These are phyloP conservation scores for Excoecaria agallocha DNA, from an alignment of 345 rosid genomes.

Conservation along the genomic window DNA sequence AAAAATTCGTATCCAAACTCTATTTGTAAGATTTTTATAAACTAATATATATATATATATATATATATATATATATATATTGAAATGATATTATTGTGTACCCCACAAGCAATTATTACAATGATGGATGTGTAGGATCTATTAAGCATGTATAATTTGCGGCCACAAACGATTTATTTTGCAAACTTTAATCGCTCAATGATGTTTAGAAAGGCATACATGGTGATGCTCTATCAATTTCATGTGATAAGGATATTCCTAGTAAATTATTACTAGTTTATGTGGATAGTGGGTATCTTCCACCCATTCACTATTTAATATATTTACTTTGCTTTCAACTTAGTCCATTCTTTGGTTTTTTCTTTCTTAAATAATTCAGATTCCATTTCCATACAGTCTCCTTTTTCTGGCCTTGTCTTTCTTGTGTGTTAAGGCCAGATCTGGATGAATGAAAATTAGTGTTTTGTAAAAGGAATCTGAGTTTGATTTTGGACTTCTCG, in stretches of 20 bases:
- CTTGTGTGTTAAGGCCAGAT: background rate
- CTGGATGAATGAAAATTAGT: background rate
- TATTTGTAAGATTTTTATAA: too few species aligned
- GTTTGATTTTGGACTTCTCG: too few species aligned
- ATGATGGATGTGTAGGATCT: background rate
- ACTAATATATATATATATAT: background rate
- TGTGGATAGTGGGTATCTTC: slow-evolving; percentile 20
- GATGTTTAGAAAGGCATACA: slow-evolving; percentile 7
- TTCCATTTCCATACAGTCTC: background rate
- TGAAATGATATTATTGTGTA: too few species aligned
- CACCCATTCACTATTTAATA: background rate
- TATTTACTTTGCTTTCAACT: background rate
- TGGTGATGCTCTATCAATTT: slow-evolving; percentile 2
- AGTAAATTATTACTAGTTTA: background rate
- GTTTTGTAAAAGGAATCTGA: background rate
- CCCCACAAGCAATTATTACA: slow-evolving; percentile 23
- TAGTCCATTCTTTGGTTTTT: slow-evolving; percentile 4
- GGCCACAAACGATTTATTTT: slow-evolving; percentile 19
- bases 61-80: background rate
- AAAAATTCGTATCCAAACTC: too few species aligned
- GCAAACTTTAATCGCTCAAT: slow-evolving; percentile 11
- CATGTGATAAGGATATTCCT: slow-evolving; percentile 22
- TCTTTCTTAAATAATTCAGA: background rate
- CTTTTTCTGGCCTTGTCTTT: background rate
- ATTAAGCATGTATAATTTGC: slow-evolving; percentile 7